phyloP scores from a whole-genome alignment of 768 basidiomycete genomes.

The Roridomyces roridus region DNA sequence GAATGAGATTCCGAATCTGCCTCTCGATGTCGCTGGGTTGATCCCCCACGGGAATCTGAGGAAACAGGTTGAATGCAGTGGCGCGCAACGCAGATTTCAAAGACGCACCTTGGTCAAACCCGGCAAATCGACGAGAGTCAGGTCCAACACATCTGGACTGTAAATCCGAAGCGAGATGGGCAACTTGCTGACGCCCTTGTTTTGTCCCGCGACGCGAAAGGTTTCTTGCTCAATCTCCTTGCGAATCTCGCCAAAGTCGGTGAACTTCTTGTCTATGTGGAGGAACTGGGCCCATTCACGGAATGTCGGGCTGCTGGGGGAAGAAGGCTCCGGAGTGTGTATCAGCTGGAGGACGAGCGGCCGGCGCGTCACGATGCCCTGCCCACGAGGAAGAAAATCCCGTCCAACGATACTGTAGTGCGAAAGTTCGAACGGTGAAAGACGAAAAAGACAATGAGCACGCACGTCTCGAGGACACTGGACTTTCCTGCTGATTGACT shows the following conservation, averaged over 20 bases:
- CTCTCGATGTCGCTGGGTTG: constrained; percentile 98
- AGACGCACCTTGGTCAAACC: constrained; percentile 89
- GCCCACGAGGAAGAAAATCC: constrained; percentile 87
- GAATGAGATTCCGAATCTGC: constrained; percentile 93
- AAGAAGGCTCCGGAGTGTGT: constrained; percentile 75
- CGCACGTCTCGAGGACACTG: constrained; percentile 93
- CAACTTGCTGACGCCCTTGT: constrained; percentile 96
- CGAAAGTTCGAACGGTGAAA: constrained; percentile 3
- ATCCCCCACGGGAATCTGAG: constrained; percentile 91
- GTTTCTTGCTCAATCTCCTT: constrained; percentile 99
- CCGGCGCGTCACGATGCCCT: constrained; percentile 95
- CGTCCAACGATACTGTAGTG: constrained; percentile 85
- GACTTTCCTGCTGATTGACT: constrained; percentile 98
- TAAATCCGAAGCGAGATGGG: constrained; percentile 96
- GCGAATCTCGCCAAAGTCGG: constrained; percentile 93
- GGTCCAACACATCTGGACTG: constrained; percentile 92
- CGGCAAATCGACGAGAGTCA: constrained; percentile 96
- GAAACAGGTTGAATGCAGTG: not conserved
- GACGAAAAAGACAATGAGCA: constrained; percentile 27
- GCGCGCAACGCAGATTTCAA: not conserved
- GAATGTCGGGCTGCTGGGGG: constrained; percentile 52
- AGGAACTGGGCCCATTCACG: constrained; percentile 98
- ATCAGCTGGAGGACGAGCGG: constrained; percentile 96
- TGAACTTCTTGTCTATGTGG: constrained; percentile 94
- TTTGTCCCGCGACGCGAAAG: constrained; percentile 95